These are phyloP conservation scores for Phytophthora crassamura DNA, from an alignment of 352 stramenopile species.

Conservation along the genomic window DNA sequence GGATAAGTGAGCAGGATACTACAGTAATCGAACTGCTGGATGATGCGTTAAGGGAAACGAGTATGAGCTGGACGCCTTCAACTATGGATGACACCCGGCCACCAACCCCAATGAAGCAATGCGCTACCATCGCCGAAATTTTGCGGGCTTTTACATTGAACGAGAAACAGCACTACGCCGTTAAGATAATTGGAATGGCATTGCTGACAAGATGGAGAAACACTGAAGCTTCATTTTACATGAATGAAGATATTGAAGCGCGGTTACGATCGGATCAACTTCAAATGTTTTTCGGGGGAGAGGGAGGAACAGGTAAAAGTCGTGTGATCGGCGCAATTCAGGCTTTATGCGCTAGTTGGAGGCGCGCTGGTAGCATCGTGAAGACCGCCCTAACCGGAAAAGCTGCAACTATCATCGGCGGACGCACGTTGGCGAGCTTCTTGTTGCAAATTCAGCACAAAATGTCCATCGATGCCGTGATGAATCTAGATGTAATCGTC, in stretches of 20 bases:
- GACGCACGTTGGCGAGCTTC: too few relatives aligned
- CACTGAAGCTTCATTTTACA: neutral
- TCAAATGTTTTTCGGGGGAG: conserved; percentile 3
- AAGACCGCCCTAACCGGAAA: too few relatives aligned
- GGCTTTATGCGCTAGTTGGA: too few relatives aligned
- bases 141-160: neutral
- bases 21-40: conserved; percentile 1
- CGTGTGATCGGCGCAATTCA: conserved; percentile 2
- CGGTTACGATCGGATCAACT: conserved; percentile 6
- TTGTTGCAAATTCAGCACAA: too few relatives aligned
- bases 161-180: conserved; percentile 3
- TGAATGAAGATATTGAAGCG: neutral
- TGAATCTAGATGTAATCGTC: too few relatives aligned
- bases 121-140: neutral
- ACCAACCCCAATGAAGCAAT: neutral
- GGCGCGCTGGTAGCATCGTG: too few relatives aligned
- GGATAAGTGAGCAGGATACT: neutral
- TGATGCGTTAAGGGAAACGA: neutral
- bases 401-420: too few relatives aligned
- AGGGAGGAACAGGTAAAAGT: neutral
- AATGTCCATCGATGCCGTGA: too few relatives aligned
- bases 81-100: neutral
- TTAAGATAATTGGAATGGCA: neutral
- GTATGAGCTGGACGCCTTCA: neutral
- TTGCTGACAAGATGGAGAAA: conserved; percentile 7